Percentiles rank a stretch among this genome's conserved stretches.
These are phyloP conservation scores for Ascochyta koolunga DNA, from an alignment of 2,329 filamentous ascomycete genomes.

Conservation along the genomic window DNA sequence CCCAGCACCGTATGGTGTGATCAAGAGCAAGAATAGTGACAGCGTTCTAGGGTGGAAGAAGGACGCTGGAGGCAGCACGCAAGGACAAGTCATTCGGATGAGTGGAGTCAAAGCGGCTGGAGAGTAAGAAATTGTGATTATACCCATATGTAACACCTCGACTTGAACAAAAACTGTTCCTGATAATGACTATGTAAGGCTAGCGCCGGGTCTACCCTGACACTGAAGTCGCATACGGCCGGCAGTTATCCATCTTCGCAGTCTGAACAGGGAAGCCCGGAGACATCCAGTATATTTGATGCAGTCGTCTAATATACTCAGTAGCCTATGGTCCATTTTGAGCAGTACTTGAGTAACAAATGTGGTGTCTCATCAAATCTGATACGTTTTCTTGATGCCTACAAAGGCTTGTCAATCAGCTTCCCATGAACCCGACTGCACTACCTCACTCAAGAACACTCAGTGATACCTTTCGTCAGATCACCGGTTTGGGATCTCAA, in stretches of 20 bases:
- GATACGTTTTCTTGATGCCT: no score
- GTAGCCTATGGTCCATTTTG: no score
- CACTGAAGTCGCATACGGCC: neutral
- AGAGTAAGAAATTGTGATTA: conserved; percentile 19
- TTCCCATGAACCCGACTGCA: no score
- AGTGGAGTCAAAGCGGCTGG: conserved; percentile 59
- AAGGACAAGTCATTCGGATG: conserved; percentile 63
- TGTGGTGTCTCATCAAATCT: no score
- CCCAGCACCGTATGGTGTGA: conserved; percentile 73
- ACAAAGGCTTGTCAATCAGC: no score
- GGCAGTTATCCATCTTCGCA: neutral
- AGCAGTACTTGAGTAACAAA: no score
- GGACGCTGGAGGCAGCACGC: conserved; percentile 32
- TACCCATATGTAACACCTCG: conserved; percentile 6
- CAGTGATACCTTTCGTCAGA: neutral
- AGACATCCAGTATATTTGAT: no score
- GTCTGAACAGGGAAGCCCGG: no score
- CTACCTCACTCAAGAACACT: no score
- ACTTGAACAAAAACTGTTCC: neutral
- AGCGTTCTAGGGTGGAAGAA: conserved; percentile 79
- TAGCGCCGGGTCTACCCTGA: no score
- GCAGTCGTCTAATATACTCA: no score
- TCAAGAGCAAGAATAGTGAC: conserved; percentile 65
- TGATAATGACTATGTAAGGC: neutral
- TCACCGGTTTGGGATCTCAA: neutral